Base-by-base conservation (phyloP, 805 yeast genomes). In the Pichia nanzhaoensis region DNA sequence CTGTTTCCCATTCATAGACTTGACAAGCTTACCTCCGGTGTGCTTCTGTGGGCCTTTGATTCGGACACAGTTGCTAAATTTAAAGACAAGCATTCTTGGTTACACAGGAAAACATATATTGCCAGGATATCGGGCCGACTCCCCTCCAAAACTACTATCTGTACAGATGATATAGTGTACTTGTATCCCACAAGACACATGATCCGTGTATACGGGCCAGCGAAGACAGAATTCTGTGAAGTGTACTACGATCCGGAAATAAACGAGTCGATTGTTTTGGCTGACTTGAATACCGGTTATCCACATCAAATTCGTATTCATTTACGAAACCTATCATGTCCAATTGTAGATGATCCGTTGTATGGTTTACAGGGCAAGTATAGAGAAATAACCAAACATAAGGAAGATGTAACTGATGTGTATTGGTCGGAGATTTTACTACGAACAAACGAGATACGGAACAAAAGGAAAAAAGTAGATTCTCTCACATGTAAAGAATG, bases 231-330 rank as follows among this genome's bases (percentile, higher is more conserved):
- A 5, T 59, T 61, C 39, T 37, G 48, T 18, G 39, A 45, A 18
- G 3, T 58, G 1, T 13, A 22, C 16, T 72, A 71, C 51, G 55
- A 58, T 48, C 31, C 42, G 2, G 44, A 48, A 5, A 33, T 40
- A 14, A 48, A 57, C 32, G 48, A 72, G 49, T 70, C 75, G 45
- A 52, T 74, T 1, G 72, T 76, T 3, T 34, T 52, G 42, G 75
- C 80, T 49, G 52, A 54, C 24, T 78, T 80, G 0, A 43, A 66
- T 3, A 68, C 76, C 1, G 82, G 82, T 0, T 66, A 70, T 41
- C 72, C 70, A 60, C 82, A 77, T 59, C 82, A 77, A 53, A 73
- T 77, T 18, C 59, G 82, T 13, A 73, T 76, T 7, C 82, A 77
- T 55, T 55, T 76, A 14, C 57, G 78, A 16, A 71, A 74, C 48